Conservation (phyloP, 768 basidiomycete species). For the Rhodotorula paludigena region DNA sequence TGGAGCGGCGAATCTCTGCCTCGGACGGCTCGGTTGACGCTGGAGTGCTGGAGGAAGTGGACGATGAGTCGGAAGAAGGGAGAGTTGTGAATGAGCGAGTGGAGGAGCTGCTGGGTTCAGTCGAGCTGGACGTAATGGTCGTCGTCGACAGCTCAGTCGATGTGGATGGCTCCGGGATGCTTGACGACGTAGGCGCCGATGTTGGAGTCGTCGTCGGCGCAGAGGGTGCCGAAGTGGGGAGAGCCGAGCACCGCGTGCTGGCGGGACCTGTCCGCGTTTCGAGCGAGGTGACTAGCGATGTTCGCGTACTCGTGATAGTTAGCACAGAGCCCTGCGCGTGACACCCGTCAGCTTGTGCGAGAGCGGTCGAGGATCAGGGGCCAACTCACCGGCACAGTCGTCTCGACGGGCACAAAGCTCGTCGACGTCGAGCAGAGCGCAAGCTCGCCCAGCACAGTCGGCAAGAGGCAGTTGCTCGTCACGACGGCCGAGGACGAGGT, state of each 20-base stretch:
- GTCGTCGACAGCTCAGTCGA: too few species aligned
- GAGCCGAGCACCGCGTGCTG: slow-evolving; percentile 8
- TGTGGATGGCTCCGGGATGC: too few species aligned
- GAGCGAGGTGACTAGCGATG: background rate
- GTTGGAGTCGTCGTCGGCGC: background rate
- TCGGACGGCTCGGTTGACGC: background rate
- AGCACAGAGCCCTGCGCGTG: slow-evolving; percentile 12
- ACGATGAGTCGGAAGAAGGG: background rate
- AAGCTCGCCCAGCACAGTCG: background rate
- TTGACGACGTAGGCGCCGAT: background rate
- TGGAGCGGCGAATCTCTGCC: background rate
- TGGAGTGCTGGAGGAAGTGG: background rate
- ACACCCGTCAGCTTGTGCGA: too few species aligned
- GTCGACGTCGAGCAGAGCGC: slow-evolving; percentile 10
- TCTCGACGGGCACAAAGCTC: background rate
- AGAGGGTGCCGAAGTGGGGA: background rate
- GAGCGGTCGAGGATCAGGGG: too few species aligned
- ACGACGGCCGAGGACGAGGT: slow-evolving; percentile 6
- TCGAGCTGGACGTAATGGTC: slow-evolving; percentile 8
- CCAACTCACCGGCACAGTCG: slow-evolving; percentile 8
- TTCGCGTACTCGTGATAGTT: background rate
- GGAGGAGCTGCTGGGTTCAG: background rate
- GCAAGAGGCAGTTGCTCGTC: slow-evolving; percentile 2
- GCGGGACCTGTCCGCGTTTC: slow-evolving; percentile 1
- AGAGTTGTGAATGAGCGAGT: background rate